Evolutionary conservation across 306 rosid genomes (phyloP), one percentile per base, ranked within the genome.

Genomic region (Prunus fruticosa): DNA sequence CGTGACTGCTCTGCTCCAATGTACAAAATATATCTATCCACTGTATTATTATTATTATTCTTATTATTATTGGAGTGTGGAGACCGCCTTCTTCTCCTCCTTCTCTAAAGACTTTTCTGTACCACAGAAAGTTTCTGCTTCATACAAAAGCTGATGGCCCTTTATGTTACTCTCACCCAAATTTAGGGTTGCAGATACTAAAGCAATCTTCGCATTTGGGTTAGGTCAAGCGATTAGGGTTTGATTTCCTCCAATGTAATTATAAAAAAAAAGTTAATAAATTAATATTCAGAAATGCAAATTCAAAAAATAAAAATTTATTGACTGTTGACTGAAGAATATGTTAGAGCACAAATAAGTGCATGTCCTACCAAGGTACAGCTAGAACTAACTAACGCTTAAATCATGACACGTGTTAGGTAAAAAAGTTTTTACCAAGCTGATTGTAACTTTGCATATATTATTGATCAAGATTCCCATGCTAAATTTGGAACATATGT

Each of bases 1-100:
- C 94, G 96, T 93, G 98, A 87, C 93, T 87, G 89, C 45, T 49
- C 93, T 87, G 89, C 22, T 49, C 86, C 82, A 82, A 71, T 87
- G 84, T 87, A 86, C 89, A 74, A 84, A 34, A 52, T 52, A 18
- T 52, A 52, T 47, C 65, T 83, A 83, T 84, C 84, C 86, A 79
- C 89, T 87, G 93, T 32, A 3, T 30, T 3, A 30, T 30, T 30
- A 32, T 32, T 5, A 32, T 32, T 32, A 5, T 32, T 32, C 3
- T 30, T 30, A 30, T 38, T 6, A 7, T 38, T 7, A 7, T 38
- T 38, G 43, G 2, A 38, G 43, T 84, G 57, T 15, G 34, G 90
- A 85, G 66, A 47, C 79, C 60, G 71, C 78, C 46, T 82, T 64
- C 58, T 79, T 32, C 75, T 34, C 72, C 71, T 62, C 64, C 63